These are phyloP conservation scores for Lachancea sp. DNA, from an alignment of 805 yeast genomes.

Conservation along the genomic window DNA sequence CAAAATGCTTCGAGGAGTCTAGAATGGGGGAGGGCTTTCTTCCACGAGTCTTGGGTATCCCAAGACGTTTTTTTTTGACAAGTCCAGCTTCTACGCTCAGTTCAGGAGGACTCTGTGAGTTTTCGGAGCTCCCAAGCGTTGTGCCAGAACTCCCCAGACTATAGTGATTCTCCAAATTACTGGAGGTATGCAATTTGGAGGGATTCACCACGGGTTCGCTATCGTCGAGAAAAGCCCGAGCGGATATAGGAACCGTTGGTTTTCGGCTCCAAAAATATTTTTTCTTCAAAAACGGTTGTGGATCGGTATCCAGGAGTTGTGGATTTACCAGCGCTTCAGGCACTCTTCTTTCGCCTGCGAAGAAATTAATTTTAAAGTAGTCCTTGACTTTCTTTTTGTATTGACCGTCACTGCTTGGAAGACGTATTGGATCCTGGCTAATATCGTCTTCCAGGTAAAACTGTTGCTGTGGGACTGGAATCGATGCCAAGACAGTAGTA, in stretches of 20 bases:
- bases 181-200: constrained; percentile 2
- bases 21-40: constrained; percentile 57
- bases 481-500: neutral
- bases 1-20: constrained; percentile 51
- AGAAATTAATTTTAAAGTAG: constrained; percentile 26
- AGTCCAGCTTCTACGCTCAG: constrained; percentile 6
- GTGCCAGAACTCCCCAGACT: constrained; percentile 1
- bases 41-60: constrained; percentile 46
- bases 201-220: constrained; percentile 9
- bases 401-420: constrained; percentile 1
- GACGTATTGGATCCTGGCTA: neutral
- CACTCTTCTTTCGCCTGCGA: constrained; percentile 10
- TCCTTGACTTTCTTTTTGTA: constrained; percentile 21
- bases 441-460: neutral
- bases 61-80: constrained; percentile 15
- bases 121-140: constrained; percentile 2
- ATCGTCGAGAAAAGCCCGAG: neutral
- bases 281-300: constrained; percentile 17
- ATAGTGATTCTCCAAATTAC: neutral
- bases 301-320: constrained; percentile 11
- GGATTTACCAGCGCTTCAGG: constrained; percentile 4
- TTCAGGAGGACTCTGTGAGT: constrained; percentile 1
- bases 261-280: constrained; percentile 26
- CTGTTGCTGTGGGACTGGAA: constrained; percentile 1
- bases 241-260: constrained; percentile 10